Evolutionary conservation across 441 rosid genomes (phyloP), one percentile per base, ranked within the genome.

Genomic region (Pelargonium cotyledonis): DNA sequence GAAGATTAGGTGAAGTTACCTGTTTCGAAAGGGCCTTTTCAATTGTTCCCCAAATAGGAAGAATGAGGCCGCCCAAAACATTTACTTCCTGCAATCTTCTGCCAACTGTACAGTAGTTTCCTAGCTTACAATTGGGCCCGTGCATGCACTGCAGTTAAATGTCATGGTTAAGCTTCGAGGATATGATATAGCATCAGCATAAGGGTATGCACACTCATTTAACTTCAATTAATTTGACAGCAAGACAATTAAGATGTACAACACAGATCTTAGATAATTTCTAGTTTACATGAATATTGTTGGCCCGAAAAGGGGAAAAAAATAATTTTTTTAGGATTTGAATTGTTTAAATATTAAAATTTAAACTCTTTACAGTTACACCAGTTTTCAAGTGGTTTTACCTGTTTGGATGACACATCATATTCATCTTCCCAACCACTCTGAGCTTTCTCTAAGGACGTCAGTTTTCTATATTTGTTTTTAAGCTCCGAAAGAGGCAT

Each of bases 31-130:
- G 91, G 77, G 98, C 97, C 82, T 86, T 92, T 84, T 90, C 99
- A 40, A 95, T 86, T 15, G 99, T 86, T 70, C 99, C 99, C 99
- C 99, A 95, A 53, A 95, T 86, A 44, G 99, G 97, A 82, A 95
- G 92, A 88, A 95, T 92, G 66, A 95, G 90, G 65, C 99, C 99
- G 68, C 99, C 99, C 78, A 95, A 84, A 78, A 95, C 90, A 68
- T 89, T 89, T 44, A 95, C 97, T 89, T 92, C 98, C 70, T 95
- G 99, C 71, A 85, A 75, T 81, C 99, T 84, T 80, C 95, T 76
- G 29, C 99, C 99, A 72, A 95, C 98, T 0, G 99, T 92, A 82
- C 99, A 95, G 77, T 77, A 95, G 76, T 77, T 88, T 18, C 90
- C 93, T 5, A 95, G 82, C 82, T 90, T 92, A 82, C 99, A 92